Percentiles rank a stretch among this genome's conserved stretches.
These are phyloP conservation scores for Cyphellophora europaea DNA, from an alignment of 2,329 filamentous ascomycete genomes.

Conservation along the genomic window DNA sequence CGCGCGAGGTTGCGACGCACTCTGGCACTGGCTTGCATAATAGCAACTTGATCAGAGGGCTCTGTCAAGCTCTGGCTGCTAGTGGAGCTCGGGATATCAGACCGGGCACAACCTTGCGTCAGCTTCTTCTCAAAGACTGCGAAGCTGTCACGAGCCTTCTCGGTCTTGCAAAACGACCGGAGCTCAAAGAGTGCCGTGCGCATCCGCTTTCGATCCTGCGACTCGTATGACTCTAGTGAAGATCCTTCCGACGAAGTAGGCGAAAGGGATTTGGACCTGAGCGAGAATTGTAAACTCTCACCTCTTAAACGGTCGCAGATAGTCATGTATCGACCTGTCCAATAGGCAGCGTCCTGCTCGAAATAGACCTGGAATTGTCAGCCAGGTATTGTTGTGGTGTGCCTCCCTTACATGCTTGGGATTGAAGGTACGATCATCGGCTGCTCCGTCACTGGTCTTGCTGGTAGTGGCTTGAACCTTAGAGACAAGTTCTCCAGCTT, in stretches of 20 bases:
- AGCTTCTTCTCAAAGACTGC: slow-evolving; percentile 11
- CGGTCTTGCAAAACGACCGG: slow-evolving; percentile 10
- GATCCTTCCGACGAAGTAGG: neutral
- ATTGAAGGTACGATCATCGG: slow-evolving; percentile 1
- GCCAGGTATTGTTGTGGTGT: neutral
- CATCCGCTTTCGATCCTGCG: slow-evolving; percentile 7
- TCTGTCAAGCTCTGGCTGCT: slow-evolving; percentile 3
- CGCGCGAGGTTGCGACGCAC: no score
- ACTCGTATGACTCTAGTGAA: slow-evolving; percentile 5
- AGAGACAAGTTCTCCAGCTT: slow-evolving; percentile 1
- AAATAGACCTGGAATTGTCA: slow-evolving; percentile 11
- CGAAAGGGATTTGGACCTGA: neutral
- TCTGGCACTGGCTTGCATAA: no score
- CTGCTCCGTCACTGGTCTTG: slow-evolving; percentile 2
- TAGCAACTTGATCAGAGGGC: no score
- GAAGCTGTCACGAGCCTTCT: slow-evolving; percentile 11
- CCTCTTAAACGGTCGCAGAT: slow-evolving; percentile 11
- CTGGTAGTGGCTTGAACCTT: slow-evolving; percentile 4
- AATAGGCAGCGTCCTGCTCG: slow-evolving; percentile 10
- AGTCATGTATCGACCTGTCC: slow-evolving; percentile 15
- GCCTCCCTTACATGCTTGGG: slow-evolving; percentile 6
- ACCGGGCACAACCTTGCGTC: neutral
- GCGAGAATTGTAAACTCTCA: slow-evolving; percentile 4
- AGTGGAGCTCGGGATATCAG: slow-evolving; percentile 2
- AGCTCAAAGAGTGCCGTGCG: slow-evolving; percentile 9